A percentile compares a stretch with the other conserved stretches of the same genome.
These are phyloP conservation scores for Crucibulum laeve DNA, from an alignment of 768 basidiomycete genomes.

Conservation along the genomic window DNA sequence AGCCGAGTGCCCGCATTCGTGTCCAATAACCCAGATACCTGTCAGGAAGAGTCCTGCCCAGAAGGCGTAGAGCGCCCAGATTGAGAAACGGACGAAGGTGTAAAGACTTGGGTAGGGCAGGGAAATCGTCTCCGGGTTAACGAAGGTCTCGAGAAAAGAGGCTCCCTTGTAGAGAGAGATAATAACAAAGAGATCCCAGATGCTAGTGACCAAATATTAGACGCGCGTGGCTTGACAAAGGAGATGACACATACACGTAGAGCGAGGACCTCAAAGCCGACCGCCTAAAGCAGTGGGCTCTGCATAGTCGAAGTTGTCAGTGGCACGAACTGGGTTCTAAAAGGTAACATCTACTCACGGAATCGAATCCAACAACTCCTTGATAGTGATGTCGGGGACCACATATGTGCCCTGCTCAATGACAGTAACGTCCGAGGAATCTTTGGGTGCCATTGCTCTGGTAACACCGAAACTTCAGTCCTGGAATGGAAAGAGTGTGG, in stretches of 20 bases:
- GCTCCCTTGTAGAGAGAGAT: constrained; percentile 64
- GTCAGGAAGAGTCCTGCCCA: constrained; percentile 82
- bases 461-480: constrained; percentile 6
- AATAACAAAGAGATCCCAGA: constrained; percentile 75
- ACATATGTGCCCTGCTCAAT: constrained; percentile 56
- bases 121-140: constrained; percentile 49
- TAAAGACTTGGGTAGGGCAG: constrained; percentile 63
- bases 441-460: constrained; percentile 30
- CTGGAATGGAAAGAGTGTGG: constrained; percentile 6
- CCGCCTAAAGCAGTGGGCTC: constrained; percentile 86
- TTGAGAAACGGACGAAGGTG: constrained; percentile 51
- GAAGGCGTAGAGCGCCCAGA: constrained; percentile 84
- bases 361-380: constrained; percentile 80
- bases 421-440: constrained; percentile 24
- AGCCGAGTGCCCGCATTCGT: constrained; percentile 95
- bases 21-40: constrained; percentile 91
- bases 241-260: constrained; percentile 58
- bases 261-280: constrained; percentile 74
- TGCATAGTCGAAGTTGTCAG: constrained; percentile 18
- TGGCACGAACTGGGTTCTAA: neutral
- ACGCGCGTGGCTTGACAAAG: neutral
- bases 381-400: constrained; percentile 84
- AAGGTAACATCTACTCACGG: constrained; percentile 49
- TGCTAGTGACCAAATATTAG: constrained; percentile 28
- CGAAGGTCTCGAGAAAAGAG: constrained; percentile 55